Evolutionary conservation across 2,329 filamentous ascomycete genomes (phyloP).

Genomic region (Claviceps spartinae): DNA sequence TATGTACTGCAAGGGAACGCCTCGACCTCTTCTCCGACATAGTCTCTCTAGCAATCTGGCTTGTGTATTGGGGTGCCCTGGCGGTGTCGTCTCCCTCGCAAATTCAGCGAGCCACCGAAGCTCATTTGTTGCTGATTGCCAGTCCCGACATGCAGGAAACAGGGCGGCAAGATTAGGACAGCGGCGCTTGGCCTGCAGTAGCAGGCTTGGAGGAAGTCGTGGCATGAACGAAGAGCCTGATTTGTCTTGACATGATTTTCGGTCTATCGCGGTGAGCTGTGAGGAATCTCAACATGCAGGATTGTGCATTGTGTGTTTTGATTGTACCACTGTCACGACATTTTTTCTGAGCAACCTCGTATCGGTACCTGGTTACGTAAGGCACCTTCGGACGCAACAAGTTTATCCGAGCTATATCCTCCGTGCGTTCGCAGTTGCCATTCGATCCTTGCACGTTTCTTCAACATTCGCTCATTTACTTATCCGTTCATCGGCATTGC

Average conservation of each 20-base stretch:
- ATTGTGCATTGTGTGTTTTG: neutral
- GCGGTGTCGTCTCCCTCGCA: slow-evolving; percentile 21
- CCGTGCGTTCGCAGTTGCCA: slow-evolving; percentile 3
- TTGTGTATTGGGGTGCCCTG: slow-evolving; percentile 4
- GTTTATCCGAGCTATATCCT: slow-evolving; percentile 19
- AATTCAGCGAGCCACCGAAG: slow-evolving; percentile 60
- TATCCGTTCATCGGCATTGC: neutral
- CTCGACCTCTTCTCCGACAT: slow-evolving; percentile 37
- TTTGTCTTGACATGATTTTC: neutral
- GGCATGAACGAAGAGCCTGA: slow-evolving; percentile 34
- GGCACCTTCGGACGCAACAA: too few species aligned
- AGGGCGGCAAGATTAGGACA: slow-evolving; percentile 46
- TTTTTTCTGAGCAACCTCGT: neutral
- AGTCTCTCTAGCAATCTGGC: slow-evolving; percentile 22
- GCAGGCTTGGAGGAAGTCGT: slow-evolving; percentile 44
- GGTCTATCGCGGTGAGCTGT: neutral
- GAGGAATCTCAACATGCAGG: neutral
- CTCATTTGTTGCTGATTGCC: slow-evolving; percentile 53
- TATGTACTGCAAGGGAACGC: slow-evolving; percentile 78
- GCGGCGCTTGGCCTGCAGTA: slow-evolving; percentile 38
- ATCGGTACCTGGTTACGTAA: too few species aligned
- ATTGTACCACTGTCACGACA: neutral
- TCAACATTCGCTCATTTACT: neutral
- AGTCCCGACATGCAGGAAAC: slow-evolving; percentile 48
- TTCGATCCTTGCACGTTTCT: neutral